phyloP scores from a whole-genome alignment of 768 basidiomycete species.

The Terana coerulea region DNA sequence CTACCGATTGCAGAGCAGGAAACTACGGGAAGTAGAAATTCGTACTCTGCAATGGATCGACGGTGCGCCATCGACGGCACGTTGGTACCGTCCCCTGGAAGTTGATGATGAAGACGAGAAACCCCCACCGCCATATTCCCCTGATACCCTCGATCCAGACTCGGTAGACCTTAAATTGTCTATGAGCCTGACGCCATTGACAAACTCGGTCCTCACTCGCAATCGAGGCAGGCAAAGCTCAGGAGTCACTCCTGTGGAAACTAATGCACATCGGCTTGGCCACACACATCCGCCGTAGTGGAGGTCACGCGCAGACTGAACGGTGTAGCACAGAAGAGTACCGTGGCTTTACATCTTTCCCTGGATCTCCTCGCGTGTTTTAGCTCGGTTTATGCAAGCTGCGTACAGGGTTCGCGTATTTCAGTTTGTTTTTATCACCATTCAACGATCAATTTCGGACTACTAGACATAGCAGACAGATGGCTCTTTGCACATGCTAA shows the following conservation, averaged over 20 bases:
- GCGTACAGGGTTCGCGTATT: too few species aligned
- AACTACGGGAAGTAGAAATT: constrained; percentile 57
- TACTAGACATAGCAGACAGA: too few species aligned
- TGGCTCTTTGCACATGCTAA: too few species aligned
- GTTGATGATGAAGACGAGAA: constrained; percentile 37
- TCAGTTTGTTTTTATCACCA: too few species aligned
- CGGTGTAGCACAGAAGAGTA: too few species aligned
- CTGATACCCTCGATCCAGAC: constrained; percentile 28
- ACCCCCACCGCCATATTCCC: constrained; percentile 23
- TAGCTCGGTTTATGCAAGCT: too few species aligned
- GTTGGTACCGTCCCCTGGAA: constrained; percentile 51
- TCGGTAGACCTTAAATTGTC: constrained; percentile 29
- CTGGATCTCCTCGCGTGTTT: too few species aligned
- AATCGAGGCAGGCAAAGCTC: constrained; percentile 41
- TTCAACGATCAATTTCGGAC: too few species aligned
- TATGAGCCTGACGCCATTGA: constrained; percentile 54
- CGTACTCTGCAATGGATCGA: constrained; percentile 69
- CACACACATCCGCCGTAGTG: too few species aligned
- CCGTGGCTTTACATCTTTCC: too few species aligned
- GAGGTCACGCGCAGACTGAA: too few species aligned
- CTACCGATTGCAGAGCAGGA: constrained; percentile 59
- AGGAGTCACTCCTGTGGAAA: constrained; percentile 22
- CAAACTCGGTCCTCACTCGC: constrained; percentile 59
- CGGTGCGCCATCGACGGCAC: constrained; percentile 53
- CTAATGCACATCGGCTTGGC: too few species aligned